Conservation (phyloP, 331 rosid species). For the Pyrus hybrid region DNA sequence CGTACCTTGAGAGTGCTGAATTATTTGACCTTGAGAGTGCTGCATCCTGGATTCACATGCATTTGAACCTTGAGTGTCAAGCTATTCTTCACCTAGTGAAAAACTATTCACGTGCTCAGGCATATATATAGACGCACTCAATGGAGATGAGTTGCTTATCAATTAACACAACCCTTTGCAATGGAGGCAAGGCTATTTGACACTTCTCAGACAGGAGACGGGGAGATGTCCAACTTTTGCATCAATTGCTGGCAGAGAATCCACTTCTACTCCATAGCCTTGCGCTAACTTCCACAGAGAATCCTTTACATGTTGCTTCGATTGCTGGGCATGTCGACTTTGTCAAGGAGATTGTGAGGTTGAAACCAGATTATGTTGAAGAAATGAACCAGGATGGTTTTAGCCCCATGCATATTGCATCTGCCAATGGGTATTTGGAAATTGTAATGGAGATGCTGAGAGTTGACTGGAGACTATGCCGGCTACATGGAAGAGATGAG, state of each 20-base stretch:
- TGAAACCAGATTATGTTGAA: too few species aligned
- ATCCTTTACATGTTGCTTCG: too few species aligned
- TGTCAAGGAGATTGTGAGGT: too few species aligned
- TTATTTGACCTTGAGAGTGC: not conserved
- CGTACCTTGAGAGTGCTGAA: not conserved
- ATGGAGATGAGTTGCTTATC: not conserved
- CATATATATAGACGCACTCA: not conserved
- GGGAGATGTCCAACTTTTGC: conserved; percentile 10
- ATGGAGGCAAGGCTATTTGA: conserved; percentile 23
- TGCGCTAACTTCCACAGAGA: too few species aligned
- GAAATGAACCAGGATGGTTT: too few species aligned
- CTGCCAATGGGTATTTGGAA: too few species aligned
- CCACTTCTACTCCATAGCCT: too few species aligned
- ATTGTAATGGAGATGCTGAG: too few species aligned
- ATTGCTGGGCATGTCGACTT: too few species aligned
- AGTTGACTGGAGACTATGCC: conserved; percentile 12
- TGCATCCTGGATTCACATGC: not conserved
- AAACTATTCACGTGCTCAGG: not conserved
- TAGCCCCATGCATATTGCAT: too few species aligned
- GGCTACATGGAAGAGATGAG: conserved; percentile 7
- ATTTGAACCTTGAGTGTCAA: not conserved
- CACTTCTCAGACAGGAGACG: conserved; percentile 16
- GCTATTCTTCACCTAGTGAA: not conserved
- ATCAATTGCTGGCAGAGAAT: conserved; percentile 13
- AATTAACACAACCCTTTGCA: not conserved